These are phyloP conservation scores for Pseudonitzschia multistriata DNA, from an alignment of 108 stramenopile genomes.

Conservation along the genomic window DNA sequence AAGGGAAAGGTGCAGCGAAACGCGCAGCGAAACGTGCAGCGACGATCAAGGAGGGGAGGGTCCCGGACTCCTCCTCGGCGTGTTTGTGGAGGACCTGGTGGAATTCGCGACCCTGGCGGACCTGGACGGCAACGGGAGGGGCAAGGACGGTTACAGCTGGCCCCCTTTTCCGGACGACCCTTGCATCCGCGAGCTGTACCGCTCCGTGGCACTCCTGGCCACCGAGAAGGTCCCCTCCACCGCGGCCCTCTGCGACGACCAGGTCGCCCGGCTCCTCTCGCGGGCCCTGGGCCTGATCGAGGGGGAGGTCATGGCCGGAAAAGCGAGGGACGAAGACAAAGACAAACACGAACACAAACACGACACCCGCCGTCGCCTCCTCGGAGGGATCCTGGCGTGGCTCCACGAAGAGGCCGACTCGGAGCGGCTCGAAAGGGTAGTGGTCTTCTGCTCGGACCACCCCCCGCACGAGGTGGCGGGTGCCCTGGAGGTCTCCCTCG, in stretches of 20 bases:
- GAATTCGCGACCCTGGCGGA: not conserved
- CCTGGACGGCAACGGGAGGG: not conserved
- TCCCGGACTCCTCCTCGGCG: not conserved
- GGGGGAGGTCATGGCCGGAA: not conserved
- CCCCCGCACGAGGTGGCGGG: not conserved
- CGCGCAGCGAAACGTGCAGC: not conserved
- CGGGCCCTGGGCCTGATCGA: not conserved
- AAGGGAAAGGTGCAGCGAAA: not conserved
- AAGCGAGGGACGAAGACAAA: no score
- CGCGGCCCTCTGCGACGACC: not conserved
- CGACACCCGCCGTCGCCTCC: not conserved
- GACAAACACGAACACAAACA: not conserved
- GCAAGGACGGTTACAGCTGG: not conserved
- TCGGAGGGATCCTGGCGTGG: not conserved
- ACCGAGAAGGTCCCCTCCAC: not conserved
- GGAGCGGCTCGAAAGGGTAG: not conserved
- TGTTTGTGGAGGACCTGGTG: not conserved
- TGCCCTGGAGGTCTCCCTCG: not conserved
- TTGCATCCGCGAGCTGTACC: constrained; percentile 1
- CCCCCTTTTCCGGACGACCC: not conserved
- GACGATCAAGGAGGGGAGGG: not conserved
- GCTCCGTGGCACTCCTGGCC: not conserved
- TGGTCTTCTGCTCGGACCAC: not conserved
- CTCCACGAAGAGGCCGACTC: not conserved
- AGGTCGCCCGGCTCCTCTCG: not conserved